Conservation (phyloP, 176 grass and related monocot genomes). For the Miscanthus lutarioriparius region DNA sequence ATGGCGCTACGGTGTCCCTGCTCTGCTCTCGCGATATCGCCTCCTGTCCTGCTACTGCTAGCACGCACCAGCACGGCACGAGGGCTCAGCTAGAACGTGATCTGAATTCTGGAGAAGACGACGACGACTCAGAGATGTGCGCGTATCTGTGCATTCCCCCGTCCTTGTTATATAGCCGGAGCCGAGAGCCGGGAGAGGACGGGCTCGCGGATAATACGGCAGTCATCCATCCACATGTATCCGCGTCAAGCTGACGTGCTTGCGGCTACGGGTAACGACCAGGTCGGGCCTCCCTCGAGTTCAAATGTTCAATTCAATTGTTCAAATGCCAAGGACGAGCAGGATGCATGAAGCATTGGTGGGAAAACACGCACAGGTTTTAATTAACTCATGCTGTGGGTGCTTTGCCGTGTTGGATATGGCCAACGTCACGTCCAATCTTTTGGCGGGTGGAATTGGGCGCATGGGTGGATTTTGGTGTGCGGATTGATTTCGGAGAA, state of each 20-base stretch:
- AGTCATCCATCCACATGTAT: neutral
- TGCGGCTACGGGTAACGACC: neutral
- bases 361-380: neutral
- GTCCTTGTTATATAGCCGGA: neutral
- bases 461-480: neutral
- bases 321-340: neutral
- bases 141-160: neutral
- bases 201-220: neutral
- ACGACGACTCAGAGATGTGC: neutral
- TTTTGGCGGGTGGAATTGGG: neutral
- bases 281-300: neutral
- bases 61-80: too few species aligned
- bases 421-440: neutral
- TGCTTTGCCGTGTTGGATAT: neutral
- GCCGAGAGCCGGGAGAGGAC: too few species aligned
- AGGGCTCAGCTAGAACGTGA: neutral
- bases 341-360: neutral
- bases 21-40: neutral
- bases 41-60: too few species aligned
- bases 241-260: slow-evolving; percentile 41
- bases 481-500: neutral
- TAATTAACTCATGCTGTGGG: neutral
- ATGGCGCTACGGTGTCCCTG: slow-evolving; percentile 1
- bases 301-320: too few species aligned
- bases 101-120: neutral